Base-by-base conservation (phyloP, 208 protist species). In the Acanthamoeba triangularis region DNA sequence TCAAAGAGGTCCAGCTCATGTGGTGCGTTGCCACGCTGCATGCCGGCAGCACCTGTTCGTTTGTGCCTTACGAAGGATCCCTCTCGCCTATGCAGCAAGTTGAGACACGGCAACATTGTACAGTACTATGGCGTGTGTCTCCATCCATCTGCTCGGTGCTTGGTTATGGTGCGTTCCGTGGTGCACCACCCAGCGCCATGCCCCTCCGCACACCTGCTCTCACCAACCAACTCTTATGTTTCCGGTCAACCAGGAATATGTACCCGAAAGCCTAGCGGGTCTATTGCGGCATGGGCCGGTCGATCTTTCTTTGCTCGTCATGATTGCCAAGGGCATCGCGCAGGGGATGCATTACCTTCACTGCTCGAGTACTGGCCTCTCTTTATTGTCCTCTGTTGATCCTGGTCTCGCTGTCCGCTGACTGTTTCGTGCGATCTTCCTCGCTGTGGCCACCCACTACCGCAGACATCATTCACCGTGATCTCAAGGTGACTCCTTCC, bases 1-100 rank as follows among this genome's bases (percentile, higher is more conserved):
- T 87, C 78, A 87, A 87, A 28, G 78, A 87, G 52, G 78, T 87
- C n/a, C 78, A 87, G 78, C 78, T 87, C 25, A 87, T 87, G 78
- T 87, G 78, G 78, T 87, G 33, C 16, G 41, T 52, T 37, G 54
- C 47, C 18, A 7, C 13, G 18, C 28, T 87, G 6, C 33, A 16
- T 54, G 23, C 13, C 33, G 35, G 30, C 16, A 44, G 11, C 41
- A n/a, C 2, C 11, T 56, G 52, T 56, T 56, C 52, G 18, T 23
- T 20, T 47, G 14, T 78, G 14, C 35, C 56, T 61, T 25, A 25
- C 6, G 56, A 25, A 25, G 23, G 13, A 0, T 61, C 56, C 23
- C 56, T 28, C 56, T 28, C 56, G 11, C 56, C 56, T 28, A 3
- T 28, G 11, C 52, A 87, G 78, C 16, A 87, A 87, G 33, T 87